Percentiles rank a stretch among this genome's conserved stretches.
phyloP scores from a whole-genome alignment of 1,284 basidiomycete species.

The Ganoderma lucidum region DNA sequence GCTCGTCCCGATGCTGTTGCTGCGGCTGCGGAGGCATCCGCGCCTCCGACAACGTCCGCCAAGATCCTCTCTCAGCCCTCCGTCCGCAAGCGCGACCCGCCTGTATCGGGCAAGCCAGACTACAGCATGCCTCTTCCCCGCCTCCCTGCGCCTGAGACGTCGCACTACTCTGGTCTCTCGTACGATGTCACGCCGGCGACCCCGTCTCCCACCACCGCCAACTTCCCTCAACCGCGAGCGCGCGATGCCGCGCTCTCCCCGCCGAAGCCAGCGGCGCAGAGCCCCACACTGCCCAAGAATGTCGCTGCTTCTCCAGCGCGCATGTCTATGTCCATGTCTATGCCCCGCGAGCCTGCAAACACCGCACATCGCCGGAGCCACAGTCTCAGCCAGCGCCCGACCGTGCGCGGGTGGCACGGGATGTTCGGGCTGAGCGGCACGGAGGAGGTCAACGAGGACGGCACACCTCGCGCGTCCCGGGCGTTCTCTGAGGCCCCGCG shows the following conservation, averaged over 20 bases:
- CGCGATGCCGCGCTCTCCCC: conserved; percentile 52
- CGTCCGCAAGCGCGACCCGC: conserved; percentile 37
- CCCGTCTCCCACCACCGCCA: conserved; percentile 61
- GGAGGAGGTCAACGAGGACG: conserved; percentile 52
- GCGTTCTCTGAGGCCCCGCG: conserved; percentile 50
- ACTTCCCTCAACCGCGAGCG: conserved; percentile 69
- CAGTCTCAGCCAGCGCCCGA: conserved; percentile 78
- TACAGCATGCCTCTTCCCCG: conserved; percentile 86
- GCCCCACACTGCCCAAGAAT: conserved; percentile 34
- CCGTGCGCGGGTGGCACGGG: conserved; percentile 48
- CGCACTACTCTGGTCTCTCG: conserved; percentile 80
- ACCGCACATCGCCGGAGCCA: conserved; percentile 77
- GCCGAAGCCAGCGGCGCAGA: conserved; percentile 8
- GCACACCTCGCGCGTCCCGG: conserved; percentile 40
- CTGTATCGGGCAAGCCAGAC: conserved; percentile 58
- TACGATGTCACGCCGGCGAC: conserved; percentile 65
- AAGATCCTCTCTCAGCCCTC: conserved; percentile 41
- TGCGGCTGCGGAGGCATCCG: conserved; percentile 34
- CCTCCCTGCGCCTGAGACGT: conserved; percentile 81
- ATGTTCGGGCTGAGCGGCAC: conserved; percentile 57
- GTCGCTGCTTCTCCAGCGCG: conserved; percentile 41
- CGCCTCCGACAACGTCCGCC: conserved; percentile 35
- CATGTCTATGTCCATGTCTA: conserved; percentile 38
- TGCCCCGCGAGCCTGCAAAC: conserved; percentile 71
- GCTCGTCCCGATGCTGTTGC: conserved; percentile 34